Conservation (phyloP, 1,284 basidiomycete species). For the Moesziomyces antarcticus region DNA sequence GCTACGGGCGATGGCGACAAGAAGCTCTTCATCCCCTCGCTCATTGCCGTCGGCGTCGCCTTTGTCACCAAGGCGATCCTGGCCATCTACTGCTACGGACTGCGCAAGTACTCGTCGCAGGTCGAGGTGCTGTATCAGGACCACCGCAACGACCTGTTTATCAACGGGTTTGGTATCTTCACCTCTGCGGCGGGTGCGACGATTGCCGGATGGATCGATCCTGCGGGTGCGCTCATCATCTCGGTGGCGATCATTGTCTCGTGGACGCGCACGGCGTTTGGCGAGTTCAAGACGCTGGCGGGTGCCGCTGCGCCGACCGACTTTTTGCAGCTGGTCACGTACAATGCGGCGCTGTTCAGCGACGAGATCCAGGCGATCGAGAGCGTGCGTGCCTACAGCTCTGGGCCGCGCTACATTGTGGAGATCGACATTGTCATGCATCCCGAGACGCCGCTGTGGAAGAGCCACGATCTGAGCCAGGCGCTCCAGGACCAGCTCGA, state of each 20-base stretch:
- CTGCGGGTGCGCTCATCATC: slow-evolving; percentile 79
- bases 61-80: slow-evolving; percentile 85
- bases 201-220: slow-evolving; percentile 85
- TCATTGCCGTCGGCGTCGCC: slow-evolving; percentile 83
- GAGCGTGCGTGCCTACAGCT: slow-evolving; percentile 71
- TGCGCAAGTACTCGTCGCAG: slow-evolving; percentile 84
- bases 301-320: slow-evolving; percentile 91
- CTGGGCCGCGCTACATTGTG: slow-evolving; percentile 82
- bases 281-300: slow-evolving; percentile 85
- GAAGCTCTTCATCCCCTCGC: slow-evolving; percentile 81
- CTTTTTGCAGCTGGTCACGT: slow-evolving; percentile 88
- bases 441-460: slow-evolving; percentile 86
- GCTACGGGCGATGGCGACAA: slow-evolving; percentile 74
- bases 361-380: slow-evolving; percentile 87
- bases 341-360: slow-evolving; percentile 77
- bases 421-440: slow-evolving; percentile 95
- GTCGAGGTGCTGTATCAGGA: slow-evolving; percentile 95
- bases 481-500: slow-evolving; percentile 94
- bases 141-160: slow-evolving; percentile 77
- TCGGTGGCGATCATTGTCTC: slow-evolving; percentile 81
- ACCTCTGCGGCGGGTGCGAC: slow-evolving; percentile 92
- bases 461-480: slow-evolving; percentile 91
- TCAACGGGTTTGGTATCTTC: slow-evolving; percentile 77
- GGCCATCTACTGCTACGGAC: slow-evolving; percentile 85
- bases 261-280: slow-evolving; percentile 72